Conservation (phyloP, 1,139 yeast species). For the Kodamaea ohmeri region DNA sequence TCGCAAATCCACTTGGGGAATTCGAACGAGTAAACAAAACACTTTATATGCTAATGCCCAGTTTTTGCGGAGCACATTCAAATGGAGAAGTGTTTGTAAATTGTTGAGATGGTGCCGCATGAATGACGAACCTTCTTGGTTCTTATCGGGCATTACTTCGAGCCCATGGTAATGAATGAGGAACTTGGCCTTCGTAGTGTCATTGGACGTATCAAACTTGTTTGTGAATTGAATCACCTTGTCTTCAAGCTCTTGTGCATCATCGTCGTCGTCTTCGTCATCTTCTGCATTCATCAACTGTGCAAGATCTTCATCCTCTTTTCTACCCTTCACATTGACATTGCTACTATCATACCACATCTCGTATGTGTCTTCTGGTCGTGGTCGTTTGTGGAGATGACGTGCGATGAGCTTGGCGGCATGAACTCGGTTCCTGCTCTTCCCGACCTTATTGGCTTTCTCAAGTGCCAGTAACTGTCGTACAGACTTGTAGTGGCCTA, state of each 20-base stretch:
- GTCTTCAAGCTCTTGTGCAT: slow-evolving; percentile 10
- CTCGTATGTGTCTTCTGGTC: slow-evolving; percentile 40
- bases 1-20: slow-evolving; percentile 50
- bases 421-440: slow-evolving; percentile 4
- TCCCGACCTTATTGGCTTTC: slow-evolving; percentile 8
- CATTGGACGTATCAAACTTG: slow-evolving; percentile 22
- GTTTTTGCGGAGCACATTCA: slow-evolving; percentile 41
- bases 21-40: slow-evolving; percentile 47
- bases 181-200: slow-evolving; percentile 25
- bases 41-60: slow-evolving; percentile 55
- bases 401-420: slow-evolving; percentile 13
- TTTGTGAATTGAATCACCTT: slow-evolving; percentile 1
- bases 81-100: slow-evolving; percentile 33
- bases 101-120: slow-evolving; percentile 30
- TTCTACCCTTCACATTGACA: not conserved
- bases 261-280: slow-evolving; percentile 12
- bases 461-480: slow-evolving; percentile 17
- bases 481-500: slow-evolving; percentile 22
- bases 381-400: slow-evolving; percentile 14
- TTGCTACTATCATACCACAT: slow-evolving; percentile 29
- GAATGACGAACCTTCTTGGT: slow-evolving; percentile 11
- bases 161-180: slow-evolving; percentile 28
- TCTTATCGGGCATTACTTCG: slow-evolving; percentile 28
- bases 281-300: slow-evolving; percentile 10
- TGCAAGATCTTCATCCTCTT: slow-evolving; percentile 4